Evolutionary conservation across 179 eudicot genomes (phyloP), one percentile per base, ranked within the genome.

Genomic region (Silene coronaria): DNA sequence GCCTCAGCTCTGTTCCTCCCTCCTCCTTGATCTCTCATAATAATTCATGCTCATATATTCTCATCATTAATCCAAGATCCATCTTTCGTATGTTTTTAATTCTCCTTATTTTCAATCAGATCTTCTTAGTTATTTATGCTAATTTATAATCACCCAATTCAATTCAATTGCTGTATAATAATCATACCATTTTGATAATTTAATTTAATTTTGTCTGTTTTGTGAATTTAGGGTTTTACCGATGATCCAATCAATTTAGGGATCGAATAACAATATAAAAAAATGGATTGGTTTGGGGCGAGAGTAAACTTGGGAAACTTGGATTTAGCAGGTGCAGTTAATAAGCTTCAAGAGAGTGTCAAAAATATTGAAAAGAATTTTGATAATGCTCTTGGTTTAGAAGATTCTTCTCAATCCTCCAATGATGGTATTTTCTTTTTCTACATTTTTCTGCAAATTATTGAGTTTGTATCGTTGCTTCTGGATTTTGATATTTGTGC

Each of bases 241-340:
- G 74, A 72, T 76, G 80, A 77, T 74, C 75, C 69, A 63, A 21
- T 53, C 16, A 51, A 17, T 30, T 61, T 55, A 48, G 62, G 55
- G 26, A 36, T 68, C 76, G 67, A 42, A 23, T 30, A 65, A 61
- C 28, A 70, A 28, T 62, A 22, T n/a, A n/a, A n/a, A 10, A 53
- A 83, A 80, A 95, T 95, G 99, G 94, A 91, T 80, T 95, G 99
- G 99, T 95, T 89, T 77, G 87, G 97, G 30, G 90, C 87, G 75
- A 92, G 80, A 74, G 94, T 94, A 26, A 87, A 92, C 19, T 79
- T 95, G 73, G 90, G 95, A 78, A 88, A 86, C 82, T 87, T 93
- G 71, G 99, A 95, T 88, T 84, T 95, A 24, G 86, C 99, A 0
- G 97, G 88, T 22, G 99, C 99, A 45, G 97, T 95, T 75, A 95